A percentile compares a stretch with the other conserved stretches of the same genome.
phyloP scores from a whole-genome alignment of 495 filamentous ascomycete species.

The Lophiostoma macrostomum region DNA sequence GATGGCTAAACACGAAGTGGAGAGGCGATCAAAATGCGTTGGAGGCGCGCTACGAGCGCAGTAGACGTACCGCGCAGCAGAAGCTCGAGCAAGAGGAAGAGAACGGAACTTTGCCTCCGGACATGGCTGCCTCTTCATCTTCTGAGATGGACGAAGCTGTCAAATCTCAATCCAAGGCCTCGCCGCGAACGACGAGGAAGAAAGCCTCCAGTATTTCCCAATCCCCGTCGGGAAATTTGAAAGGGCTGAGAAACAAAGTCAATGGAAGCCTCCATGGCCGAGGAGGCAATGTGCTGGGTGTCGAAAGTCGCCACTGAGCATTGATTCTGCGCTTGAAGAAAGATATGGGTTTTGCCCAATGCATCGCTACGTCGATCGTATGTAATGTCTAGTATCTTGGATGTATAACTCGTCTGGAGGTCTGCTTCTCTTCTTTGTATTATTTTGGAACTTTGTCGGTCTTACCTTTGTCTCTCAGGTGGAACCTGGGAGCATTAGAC shows the following conservation, averaged over 20 bases:
- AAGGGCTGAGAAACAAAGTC: constrained; percentile 43
- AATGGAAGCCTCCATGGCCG: constrained; percentile 42
- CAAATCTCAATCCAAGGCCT: constrained; percentile 8
- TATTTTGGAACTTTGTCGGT: not conserved
- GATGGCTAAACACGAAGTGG: constrained; percentile 68
- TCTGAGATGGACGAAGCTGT: constrained; percentile 10
- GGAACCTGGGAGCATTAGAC: not conserved
- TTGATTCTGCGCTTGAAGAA: not conserved
- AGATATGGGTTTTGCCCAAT: not conserved
- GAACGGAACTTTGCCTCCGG: constrained; percentile 3
- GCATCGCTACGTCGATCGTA: not conserved
- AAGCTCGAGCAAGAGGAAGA: constrained; percentile 31
- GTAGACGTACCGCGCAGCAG: constrained; percentile 37
- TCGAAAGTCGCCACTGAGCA: constrained; percentile 24
- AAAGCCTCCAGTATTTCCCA: constrained; percentile 31
- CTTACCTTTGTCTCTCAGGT: not conserved
- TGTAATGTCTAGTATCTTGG: constrained; percentile 22
- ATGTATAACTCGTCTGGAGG: constrained; percentile 4
- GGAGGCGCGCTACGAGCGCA: constrained; percentile 47
- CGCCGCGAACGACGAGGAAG: constrained; percentile 36
- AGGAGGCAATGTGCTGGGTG: constrained; percentile 35
- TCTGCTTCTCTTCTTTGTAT: constrained; percentile 14
- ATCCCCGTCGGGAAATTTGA: constrained; percentile 38
- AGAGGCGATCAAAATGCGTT: constrained; percentile 58
- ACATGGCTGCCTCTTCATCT: not conserved